Conservation (phyloP, 2,329 filamentous ascomycete species). For the Xylaria sp. region DNA sequence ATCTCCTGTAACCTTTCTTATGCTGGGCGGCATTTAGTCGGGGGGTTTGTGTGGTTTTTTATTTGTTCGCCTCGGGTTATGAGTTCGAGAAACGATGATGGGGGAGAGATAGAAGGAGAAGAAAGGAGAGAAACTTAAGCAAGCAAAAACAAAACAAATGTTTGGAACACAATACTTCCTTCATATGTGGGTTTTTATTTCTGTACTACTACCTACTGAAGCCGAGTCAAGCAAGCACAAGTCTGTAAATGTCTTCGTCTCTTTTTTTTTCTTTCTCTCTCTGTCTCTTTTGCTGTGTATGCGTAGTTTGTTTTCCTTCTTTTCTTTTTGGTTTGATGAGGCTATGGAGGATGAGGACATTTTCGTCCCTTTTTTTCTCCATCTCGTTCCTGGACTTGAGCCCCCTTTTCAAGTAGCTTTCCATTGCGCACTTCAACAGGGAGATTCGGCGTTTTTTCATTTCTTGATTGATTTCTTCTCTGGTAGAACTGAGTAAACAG, state of each 20-base stretch:
- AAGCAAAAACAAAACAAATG: not conserved
- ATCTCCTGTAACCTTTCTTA: not conserved
- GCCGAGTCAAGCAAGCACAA: too few relatives aligned
- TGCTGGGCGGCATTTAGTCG: not conserved
- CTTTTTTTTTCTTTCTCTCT: not conserved
- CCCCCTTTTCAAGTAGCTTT: too few relatives aligned
- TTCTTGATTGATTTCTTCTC: not conserved
- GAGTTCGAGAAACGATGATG: not conserved
- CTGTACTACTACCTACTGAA: slow-evolving; percentile 2
- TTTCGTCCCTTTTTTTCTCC: too few relatives aligned
- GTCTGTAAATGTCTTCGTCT: slow-evolving; percentile 2
- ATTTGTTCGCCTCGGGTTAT: not conserved
- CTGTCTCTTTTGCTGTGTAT: not conserved
- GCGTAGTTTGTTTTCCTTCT: not conserved
- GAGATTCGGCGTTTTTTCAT: not conserved
- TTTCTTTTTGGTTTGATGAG: not conserved
- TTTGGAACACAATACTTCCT: not conserved
- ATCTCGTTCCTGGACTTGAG: too few relatives aligned
- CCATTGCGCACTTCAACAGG: too few relatives aligned
- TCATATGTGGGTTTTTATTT: not conserved
- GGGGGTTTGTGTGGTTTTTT: not conserved
- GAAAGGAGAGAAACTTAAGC: too few relatives aligned
- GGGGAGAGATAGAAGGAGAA: not conserved
- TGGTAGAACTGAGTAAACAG: not conserved
- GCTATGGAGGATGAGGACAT: too few relatives aligned